A percentile compares a stretch with the other conserved stretches of the same genome.
Evolutionary conservation across 1,139 yeast genomes (phyloP).

Genomic region (Kazachstania sp.): DNA sequence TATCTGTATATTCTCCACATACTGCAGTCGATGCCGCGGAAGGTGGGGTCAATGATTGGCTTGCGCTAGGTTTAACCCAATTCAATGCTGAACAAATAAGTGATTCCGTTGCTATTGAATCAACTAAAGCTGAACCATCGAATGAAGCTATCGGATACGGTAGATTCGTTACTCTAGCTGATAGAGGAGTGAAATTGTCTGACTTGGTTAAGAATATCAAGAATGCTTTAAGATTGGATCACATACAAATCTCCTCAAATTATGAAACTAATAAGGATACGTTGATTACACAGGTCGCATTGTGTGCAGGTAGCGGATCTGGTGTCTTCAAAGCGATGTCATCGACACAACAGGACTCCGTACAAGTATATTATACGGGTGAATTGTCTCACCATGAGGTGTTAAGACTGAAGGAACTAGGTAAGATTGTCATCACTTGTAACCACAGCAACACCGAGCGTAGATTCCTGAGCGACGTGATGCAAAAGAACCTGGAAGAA

Average conservation of each 20-base stretch:
- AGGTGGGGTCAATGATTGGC: constrained; percentile 92
- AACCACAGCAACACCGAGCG: constrained; percentile 93
- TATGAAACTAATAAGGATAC: constrained; percentile 28
- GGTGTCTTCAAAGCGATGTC: constrained; percentile 37
- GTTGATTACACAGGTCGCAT: constrained; percentile 51
- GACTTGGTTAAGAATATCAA: constrained; percentile 51
- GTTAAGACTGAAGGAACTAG: constrained; percentile 58
- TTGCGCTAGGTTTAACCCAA: constrained; percentile 51
- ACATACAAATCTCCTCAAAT: constrained; percentile 59
- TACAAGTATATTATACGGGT: constrained; percentile 82
- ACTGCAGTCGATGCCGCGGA: constrained; percentile 90
- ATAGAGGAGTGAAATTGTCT: constrained; percentile 37
- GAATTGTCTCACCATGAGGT: constrained; percentile 93
- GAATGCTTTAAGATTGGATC: constrained; percentile 39
- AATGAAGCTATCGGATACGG: constrained; percentile 68
- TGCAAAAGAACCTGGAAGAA: constrained; percentile 42
- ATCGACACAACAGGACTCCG: constrained; percentile 40
- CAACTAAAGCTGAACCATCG: constrained; percentile 23
- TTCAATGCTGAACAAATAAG: constrained; percentile 21
- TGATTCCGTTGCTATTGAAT: constrained; percentile 31
- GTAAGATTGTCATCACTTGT: constrained; percentile 64
- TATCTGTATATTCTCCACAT: constrained; percentile 90
- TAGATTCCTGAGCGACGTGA: constrained; percentile 49
- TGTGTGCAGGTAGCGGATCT: constrained; percentile 96
- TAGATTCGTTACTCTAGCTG: constrained; percentile 46